Percentiles rank a stretch among this genome's conserved stretches.
Conservation (phyloP, 2,329 filamentous ascomycete genomes). For the Juglanconis sp. region DNA sequence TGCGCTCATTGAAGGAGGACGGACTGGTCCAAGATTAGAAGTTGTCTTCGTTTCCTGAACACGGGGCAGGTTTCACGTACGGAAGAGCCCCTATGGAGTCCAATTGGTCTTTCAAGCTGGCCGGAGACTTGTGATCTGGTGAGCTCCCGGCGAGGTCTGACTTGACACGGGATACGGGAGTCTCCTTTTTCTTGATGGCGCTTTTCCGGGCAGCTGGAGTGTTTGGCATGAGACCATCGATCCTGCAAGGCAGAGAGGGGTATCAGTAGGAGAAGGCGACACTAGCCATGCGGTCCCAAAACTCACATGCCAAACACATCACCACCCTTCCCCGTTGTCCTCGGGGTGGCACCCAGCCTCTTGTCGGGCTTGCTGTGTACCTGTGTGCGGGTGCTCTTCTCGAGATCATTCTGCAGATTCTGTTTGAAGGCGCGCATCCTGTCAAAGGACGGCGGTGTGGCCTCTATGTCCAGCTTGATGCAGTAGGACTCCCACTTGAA, state of each 20-base stretch:
- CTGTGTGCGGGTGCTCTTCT: conserved; percentile 65
- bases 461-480: conserved; percentile 85
- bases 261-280: conserved; percentile 21
- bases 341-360: conserved; percentile 59
- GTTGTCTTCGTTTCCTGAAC: background rate
- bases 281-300: background rate
- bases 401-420: conserved; percentile 78
- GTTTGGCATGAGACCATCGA: conserved; percentile 67
- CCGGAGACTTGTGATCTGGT: conserved; percentile 40
- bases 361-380: conserved; percentile 62
- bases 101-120: conserved; percentile 37
- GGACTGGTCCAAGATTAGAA: conserved; percentile 33
- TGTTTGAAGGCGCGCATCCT: conserved; percentile 78
- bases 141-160: conserved; percentile 42
- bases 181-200: conserved; percentile 39
- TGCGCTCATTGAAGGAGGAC: conserved; percentile 71
- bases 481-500: conserved; percentile 99
- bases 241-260: conserved; percentile 32
- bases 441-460: conserved; percentile 67
- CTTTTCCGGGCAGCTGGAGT: conserved; percentile 49
- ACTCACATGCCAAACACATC: conserved; percentile 82
- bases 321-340: conserved; percentile 52
- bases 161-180: conserved; percentile 46
- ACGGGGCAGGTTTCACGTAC: conserved; percentile 27
- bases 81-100: conserved; percentile 35